These are phyloP conservation scores for Podospora pseudoanserina DNA, from an alignment of 495 filamentous ascomycete species.

Conservation along the genomic window DNA sequence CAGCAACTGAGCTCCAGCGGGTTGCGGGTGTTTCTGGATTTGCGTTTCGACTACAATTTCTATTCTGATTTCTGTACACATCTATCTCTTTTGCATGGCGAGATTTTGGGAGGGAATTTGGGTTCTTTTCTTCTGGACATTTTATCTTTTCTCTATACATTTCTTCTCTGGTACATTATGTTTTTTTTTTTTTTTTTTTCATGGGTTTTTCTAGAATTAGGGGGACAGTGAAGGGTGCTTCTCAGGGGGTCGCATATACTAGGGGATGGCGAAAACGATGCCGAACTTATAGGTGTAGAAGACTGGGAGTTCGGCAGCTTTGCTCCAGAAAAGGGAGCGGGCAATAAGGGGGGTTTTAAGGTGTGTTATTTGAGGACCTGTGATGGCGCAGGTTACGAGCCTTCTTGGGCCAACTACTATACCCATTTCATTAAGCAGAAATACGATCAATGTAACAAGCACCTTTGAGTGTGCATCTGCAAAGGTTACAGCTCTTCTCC, in stretches of 20 bases:
- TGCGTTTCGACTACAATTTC: not conserved
- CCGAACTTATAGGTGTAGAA: not conserved
- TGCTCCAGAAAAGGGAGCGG: not conserved
- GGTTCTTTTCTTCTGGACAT: not conserved
- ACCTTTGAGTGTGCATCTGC: not conserved
- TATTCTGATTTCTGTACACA: constrained; percentile 7
- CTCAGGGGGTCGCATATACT: not conserved
- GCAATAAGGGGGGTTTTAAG: not conserved
- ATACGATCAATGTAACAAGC: not conserved
- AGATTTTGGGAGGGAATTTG: not conserved
- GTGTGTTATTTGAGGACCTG: not conserved
- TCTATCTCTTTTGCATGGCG: not conserved
- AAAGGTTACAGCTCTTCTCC: not conserved
- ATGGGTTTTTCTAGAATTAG: not conserved
- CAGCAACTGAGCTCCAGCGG: constrained; percentile 23
- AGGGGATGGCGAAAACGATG: not conserved
- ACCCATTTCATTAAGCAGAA: not conserved
- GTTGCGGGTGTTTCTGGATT: not conserved
- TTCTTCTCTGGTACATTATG: not conserved
- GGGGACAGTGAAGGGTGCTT: not conserved
- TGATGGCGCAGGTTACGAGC: not conserved
- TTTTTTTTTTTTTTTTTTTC: not conserved
- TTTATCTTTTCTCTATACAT: constrained; percentile 4
- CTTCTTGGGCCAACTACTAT: not conserved
- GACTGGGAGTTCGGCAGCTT: not conserved